A percentile compares a stretch with the other conserved stretches of the same genome.
Conservation (phyloP, 805 yeast species). For the Teunomyces aglyptinius region DNA sequence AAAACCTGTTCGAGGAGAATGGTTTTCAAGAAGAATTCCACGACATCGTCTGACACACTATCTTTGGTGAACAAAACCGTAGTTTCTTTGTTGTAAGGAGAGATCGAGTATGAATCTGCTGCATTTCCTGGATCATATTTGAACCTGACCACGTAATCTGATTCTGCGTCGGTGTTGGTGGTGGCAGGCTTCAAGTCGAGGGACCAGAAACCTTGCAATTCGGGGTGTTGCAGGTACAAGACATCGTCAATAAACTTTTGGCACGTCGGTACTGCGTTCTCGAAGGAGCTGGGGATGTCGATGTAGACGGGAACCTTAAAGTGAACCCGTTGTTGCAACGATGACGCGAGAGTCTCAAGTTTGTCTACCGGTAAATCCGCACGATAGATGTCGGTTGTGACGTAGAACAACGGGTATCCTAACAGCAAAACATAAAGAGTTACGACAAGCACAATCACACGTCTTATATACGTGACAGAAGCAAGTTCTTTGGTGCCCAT, state of each 20-base stretch:
- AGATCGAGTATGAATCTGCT: conserved; percentile 21
- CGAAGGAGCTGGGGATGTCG: conserved; percentile 30
- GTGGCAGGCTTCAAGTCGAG: conserved; percentile 20
- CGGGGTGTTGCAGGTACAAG: conserved; percentile 20
- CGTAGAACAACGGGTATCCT: conserved; percentile 21
- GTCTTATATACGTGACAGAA: conserved; percentile 9
- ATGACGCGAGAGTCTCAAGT: conserved; percentile 31
- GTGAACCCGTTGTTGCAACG: conserved; percentile 22
- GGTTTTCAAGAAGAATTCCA: conserved; percentile 35
- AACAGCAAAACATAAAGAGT: conserved; percentile 16
- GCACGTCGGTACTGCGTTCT: conserved; percentile 27
- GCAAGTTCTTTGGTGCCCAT: neutral
- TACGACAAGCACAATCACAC: conserved; percentile 11
- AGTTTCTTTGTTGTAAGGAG: conserved; percentile 36
- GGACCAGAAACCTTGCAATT: conserved; percentile 29
- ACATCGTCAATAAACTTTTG: conserved; percentile 36
- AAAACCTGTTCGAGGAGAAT: conserved; percentile 41
- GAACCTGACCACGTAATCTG: conserved; percentile 40
- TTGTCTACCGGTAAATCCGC: conserved; percentile 55
- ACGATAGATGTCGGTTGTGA: conserved; percentile 61
- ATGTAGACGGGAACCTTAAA: conserved; percentile 46
- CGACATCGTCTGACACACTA: conserved; percentile 21
- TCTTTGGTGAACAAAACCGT: conserved; percentile 28
- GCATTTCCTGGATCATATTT: conserved; percentile 19
- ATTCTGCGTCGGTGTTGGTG: conserved; percentile 12